These are phyloP conservation scores for Nakaseomyces nivariensis DNA, from an alignment of 1,139 yeast genomes.

Conservation along the genomic window DNA sequence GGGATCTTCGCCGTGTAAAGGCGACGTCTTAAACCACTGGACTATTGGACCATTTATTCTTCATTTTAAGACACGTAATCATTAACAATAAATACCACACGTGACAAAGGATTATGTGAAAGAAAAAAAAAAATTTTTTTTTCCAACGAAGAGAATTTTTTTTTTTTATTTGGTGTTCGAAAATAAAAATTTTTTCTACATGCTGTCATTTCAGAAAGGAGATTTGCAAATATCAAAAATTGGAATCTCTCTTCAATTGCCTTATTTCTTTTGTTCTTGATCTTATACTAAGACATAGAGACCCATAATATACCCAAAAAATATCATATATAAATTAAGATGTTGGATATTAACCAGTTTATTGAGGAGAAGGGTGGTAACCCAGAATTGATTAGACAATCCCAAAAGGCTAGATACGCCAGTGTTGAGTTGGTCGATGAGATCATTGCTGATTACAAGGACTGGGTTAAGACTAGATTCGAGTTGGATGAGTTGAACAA, in stretches of 20 bases:
- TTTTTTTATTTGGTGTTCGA: too few species aligned
- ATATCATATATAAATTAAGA: conserved; percentile 20
- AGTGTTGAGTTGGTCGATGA: conserved; percentile 93
- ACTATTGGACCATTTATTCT: conserved; percentile 26
- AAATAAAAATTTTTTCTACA: too few species aligned
- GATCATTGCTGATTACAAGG: conserved; percentile 80
- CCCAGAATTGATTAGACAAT: conserved; percentile 76
- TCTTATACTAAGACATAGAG: neutral
- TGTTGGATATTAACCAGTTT: conserved; percentile 89
- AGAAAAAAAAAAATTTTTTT: too few species aligned
- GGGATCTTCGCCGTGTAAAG: conserved; percentile 34
- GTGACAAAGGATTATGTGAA: too few species aligned
- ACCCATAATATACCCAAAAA: too few species aligned
- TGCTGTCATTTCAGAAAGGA: too few species aligned
- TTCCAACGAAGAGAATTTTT: too few species aligned
- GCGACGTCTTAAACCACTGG: conserved; percentile 34
- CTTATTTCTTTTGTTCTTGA: too few species aligned
- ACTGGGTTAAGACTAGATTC: conserved; percentile 88
- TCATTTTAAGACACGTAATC: too few species aligned
- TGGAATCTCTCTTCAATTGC: too few species aligned
- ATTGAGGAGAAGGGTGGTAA: conserved; percentile 94
- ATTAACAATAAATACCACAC: too few species aligned
- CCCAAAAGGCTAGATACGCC: conserved; percentile 92
- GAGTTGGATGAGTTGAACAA: conserved; percentile 87
- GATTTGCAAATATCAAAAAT: too few species aligned